Base-by-base conservation (phyloP, 371 early-diverging fungal species). In the Basidiobolus meristosporus region DNA sequence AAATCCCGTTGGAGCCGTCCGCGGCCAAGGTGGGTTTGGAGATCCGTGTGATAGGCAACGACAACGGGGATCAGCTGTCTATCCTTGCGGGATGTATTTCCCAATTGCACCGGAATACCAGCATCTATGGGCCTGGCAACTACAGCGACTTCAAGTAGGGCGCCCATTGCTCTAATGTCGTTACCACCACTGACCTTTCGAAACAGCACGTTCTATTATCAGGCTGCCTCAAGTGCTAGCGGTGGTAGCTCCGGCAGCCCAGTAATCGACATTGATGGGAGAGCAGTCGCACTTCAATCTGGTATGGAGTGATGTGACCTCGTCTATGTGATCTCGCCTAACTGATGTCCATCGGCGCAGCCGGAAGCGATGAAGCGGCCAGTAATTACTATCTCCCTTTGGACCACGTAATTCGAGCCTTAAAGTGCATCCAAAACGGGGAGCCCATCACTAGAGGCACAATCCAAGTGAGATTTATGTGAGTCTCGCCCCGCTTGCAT, bases 321-420 rank as follows among this genome's bases (percentile, higher is more conserved):
- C 57, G 1, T 41, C 43, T 31, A 20, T 39, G 7, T 29, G 1
- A 10, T 1, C 28, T 1, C 14, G 12, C 6, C 7, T 14, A 26
- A 10, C 2, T 9, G 20, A 38, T 29, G 7, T 9, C 10, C 23
- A 7, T n/a, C 19, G 10, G 12, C 10, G 10, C 10, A 43, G 58
- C 58, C 46, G 83, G 86, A 22, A 62, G 68, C 15, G 60, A 61
- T 6, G 70, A 71, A 36, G 89, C 88, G 7, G 86, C 86, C 2
- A 84, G 91, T 1, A 82, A 83, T 49, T 92, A 87, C 67, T 92
- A 84, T 52, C 73, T 92, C 40, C 93, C 93, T 11, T 53, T 86
- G 38, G 68, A 71, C 43, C 72, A 90, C 42, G 78, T 90, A 9
- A 74, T 69, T 39, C 64, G 83, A 17, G 90, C 90, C 7, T 52